Evolutionary conservation across 306 rosid genomes (phyloP), one percentile per base, ranked within the genome.

Genomic region (Prunus mira): DNA sequence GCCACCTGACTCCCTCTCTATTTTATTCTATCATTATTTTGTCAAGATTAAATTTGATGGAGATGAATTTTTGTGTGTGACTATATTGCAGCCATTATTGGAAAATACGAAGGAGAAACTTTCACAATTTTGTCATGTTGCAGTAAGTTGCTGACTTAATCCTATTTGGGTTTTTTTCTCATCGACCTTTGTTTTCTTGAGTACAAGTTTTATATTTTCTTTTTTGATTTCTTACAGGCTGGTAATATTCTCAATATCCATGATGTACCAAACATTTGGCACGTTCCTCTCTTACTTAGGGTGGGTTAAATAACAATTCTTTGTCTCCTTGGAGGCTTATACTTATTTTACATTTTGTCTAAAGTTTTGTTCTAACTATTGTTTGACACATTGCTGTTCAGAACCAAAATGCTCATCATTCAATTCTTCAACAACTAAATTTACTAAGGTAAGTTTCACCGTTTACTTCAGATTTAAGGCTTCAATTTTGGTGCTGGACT

Each of bases 261-360:
- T 78, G 99, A 95, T 72, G 98, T 95, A 73, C 99, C 99, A 83
- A 95, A 95, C 85, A 95, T 95, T 83, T 95, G 99, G 99, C 98
- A 95, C 46, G 14, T 95, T 75, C 99, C 99, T 83, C 93, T 95
- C 78, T 88, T 92, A 81, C 97, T 95, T 56, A 84, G 89, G 93
- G 99, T 95, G 77, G 81, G 97, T 56, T 86, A 51, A 32, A 56
- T 83, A 69, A 27, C 20, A 24, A 58, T 45, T 66, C 27, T 56
- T 77, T 77, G 69, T 69, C 76, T 79, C 45, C 22, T 56, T 28
- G 55, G 30, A 82, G 81, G 58, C 71, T 57, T 84, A 18, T 77
- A 65, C 63, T 67, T 65, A 30, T 54, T 49, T 74, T 68, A 19
- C 74, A 54, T 72, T 77, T 10, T 67, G 25, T 76, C 71, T 80